Evolutionary conservation across 192 early-diverging fungal species (phyloP), one percentile per base, ranked within the genome.

Genomic region (Podila verticillata): DNA sequence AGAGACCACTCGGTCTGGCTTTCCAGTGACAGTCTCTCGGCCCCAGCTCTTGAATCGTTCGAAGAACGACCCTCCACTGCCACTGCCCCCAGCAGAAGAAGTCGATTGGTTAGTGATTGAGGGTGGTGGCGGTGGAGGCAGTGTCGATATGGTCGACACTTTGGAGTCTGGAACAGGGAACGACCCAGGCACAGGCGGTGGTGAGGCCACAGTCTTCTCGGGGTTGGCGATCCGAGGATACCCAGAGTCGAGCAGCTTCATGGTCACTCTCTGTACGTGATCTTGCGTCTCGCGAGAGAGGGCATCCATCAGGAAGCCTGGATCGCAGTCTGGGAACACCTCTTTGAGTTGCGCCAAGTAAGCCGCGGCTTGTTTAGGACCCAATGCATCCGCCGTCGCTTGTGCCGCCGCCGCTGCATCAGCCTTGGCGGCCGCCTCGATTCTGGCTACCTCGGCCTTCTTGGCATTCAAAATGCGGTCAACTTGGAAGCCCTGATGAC

Each of bases 301-400:
- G 9, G 83, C 75, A 26, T 87, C 69, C 30, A 82, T 83, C 69
- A 93, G 82, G 66, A 83, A 92, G 7, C 68, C 70, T 24, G 81
- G 82, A 32, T 92, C 90, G 34, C 88, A 90, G 65, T 93, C 88
- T 1, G 93, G 88, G 84, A 93, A 95, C 34, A 93, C 84, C 5
- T 82, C 71, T 29, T 73, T 83, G 19, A 91, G 78, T 57, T 84
- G 65, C 4, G 73, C 70, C 3, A 78, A 63, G 36, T 82, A 84
- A 12, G 70, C 58, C 63, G 73, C 59, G 49, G 51, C 49, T 72
- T 68, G 30, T 48, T 65, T 60, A 24, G 65, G 48, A 34, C 70
- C 57, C 39, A 60, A 12, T 29, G 28, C 48, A 36, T 36, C 36
- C 2, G 70, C 59, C 7, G 70, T 65, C 22, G 65, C 75, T 62